These are phyloP conservation scores for Mollisiaceae sp. DNA, from an alignment of 2,329 filamentous ascomycete species.

Conservation along the genomic window DNA sequence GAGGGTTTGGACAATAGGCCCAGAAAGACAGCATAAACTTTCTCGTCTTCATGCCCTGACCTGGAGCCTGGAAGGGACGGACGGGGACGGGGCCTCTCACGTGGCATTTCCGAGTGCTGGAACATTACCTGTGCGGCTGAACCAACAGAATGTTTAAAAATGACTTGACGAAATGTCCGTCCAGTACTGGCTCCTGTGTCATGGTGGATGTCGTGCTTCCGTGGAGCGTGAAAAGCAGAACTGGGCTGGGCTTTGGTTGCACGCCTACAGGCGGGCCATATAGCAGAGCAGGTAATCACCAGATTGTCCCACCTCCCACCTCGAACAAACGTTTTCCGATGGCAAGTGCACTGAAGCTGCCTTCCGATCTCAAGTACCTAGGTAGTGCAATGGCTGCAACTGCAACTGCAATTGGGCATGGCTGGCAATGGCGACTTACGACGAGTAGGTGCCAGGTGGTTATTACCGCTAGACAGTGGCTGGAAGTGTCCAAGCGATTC, in stretches of 20 bases:
- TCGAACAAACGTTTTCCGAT: background rate
- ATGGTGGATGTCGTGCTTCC: background rate
- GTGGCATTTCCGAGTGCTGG: constrained; percentile 2
- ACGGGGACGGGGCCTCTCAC: background rate
- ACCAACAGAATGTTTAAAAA: too few species aligned
- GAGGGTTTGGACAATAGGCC: background rate
- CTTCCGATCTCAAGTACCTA: too few species aligned
- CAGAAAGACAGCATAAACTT: constrained; percentile 2
- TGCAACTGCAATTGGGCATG: background rate
- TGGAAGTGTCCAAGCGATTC: constrained; percentile 1
- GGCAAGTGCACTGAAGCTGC: too few species aligned
- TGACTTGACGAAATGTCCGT: too few species aligned
- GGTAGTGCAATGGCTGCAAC: too few species aligned
- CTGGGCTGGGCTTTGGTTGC: background rate
- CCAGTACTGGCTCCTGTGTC: background rate
- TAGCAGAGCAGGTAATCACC: background rate
- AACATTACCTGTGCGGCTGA: background rate
- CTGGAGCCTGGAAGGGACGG: background rate
- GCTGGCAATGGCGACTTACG: background rate
- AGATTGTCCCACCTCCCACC: background rate
- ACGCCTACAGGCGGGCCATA: background rate
- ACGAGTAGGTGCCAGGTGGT: too few species aligned
- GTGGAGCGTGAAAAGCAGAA: background rate
- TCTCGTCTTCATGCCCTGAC: constrained; percentile 13
- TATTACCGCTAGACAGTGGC: background rate